These are phyloP conservation scores for Camellia oleifera DNA, from an alignment of 179 eudicot genomes.

Conservation along the genomic window DNA sequence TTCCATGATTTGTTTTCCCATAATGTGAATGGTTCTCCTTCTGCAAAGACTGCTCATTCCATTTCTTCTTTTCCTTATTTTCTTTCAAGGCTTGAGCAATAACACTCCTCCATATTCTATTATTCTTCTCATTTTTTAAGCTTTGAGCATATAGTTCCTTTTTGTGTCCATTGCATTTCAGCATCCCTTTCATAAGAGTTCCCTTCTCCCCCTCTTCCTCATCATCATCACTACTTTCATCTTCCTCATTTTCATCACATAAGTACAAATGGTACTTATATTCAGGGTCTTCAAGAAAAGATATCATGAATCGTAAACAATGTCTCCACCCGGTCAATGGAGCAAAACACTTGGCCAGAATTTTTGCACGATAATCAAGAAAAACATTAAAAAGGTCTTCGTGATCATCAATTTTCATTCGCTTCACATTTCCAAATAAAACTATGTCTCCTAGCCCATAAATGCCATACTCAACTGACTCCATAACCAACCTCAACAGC, in stretches of 20 bases:
- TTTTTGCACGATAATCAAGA: slow-evolving; percentile 32
- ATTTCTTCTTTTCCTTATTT: slow-evolving; percentile 13
- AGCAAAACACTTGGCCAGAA: slow-evolving; percentile 29
- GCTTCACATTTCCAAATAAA: slow-evolving; percentile 28
- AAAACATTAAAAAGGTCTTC: slow-evolving; percentile 34
- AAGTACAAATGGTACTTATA: slow-evolving; percentile 12
- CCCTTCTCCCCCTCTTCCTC: not conserved
- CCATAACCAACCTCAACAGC: slow-evolving; percentile 15
- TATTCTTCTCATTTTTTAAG: not conserved
- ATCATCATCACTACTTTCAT: slow-evolving; percentile 3
- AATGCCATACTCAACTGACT: not conserved
- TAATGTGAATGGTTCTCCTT: not conserved
- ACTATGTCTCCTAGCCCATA: slow-evolving; percentile 35
- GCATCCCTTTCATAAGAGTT: not conserved
- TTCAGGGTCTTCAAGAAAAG: slow-evolving; percentile 23
- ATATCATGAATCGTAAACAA: slow-evolving; percentile 26
- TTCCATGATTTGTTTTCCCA: slow-evolving; percentile 8
- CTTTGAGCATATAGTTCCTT: not conserved
- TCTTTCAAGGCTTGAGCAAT: slow-evolving; percentile 20
- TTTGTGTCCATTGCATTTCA: not conserved
- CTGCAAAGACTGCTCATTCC: not conserved
- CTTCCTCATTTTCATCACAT: not conserved
- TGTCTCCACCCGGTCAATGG: slow-evolving; percentile 39
- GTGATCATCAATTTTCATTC: slow-evolving; percentile 42
- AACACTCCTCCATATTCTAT: slow-evolving; percentile 18